Base-by-base conservation (phyloP, 768 basidiomycete genomes). In the Phlebiopsis flavidoalba region DNA sequence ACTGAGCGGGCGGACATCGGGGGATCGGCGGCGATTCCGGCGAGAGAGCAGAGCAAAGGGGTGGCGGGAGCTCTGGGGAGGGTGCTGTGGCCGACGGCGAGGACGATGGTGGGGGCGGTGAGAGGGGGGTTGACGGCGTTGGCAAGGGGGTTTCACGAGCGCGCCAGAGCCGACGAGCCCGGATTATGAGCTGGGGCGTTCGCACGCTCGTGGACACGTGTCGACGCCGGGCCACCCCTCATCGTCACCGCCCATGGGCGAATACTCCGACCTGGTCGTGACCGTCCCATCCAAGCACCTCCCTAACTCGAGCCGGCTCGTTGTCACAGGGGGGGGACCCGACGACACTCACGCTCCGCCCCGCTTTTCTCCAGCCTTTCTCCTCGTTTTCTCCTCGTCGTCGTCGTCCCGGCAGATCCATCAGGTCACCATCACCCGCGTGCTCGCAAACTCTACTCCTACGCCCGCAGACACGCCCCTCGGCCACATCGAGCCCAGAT, bases 161-260 rank as follows among this genome's bases (percentile, higher is more conserved):
- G 72, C 73, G 73, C 69, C 71, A 68, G 69, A 68, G 72, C 69
- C 68, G 72, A 69, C 73, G 71, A 68, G 66, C 66, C 68, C 68
- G 68, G 64, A 69, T n/a, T n/a, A n/a, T 67, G 70, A 69, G 68
- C 70, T 67, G 65, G 64, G 61, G 61, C 50, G 69, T 74, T 74
- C 73, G 72, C 73, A 74, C 73, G 73, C n/a, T n/a, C 73, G 73
- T 74, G 72, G 69, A 62, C 65, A 67, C n/a, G n/a, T n/a, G 67
- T 63, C 68, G 66, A 63, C 68, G 70, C 68, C 68, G 66, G 68
- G 65, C 69, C 72, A 72, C 68, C 65, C 66, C 65, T 64, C 68
- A 62, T 70, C 73, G 69, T 72, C 71, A 70, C 71, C 67, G 71
- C 70, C 67, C 72, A 69, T 72, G 69, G n/a, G 69, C 71, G 70